These are phyloP conservation scores for Acrocalymma vagum DNA, from an alignment of 2,329 filamentous ascomycete species.

Conservation along the genomic window DNA sequence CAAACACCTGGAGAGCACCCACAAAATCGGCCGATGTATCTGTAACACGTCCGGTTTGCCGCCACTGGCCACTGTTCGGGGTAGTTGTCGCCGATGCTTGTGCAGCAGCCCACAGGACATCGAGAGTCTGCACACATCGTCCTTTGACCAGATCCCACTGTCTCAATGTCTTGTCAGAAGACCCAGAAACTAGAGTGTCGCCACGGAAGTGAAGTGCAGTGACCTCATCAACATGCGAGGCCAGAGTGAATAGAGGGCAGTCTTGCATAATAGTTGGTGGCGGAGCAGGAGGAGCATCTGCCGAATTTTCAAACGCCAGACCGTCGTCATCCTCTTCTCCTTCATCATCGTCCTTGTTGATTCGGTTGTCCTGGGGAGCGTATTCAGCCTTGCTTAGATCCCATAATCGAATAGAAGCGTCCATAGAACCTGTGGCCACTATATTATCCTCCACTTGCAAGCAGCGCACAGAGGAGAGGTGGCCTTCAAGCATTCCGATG, in stretches of 20 bases:
- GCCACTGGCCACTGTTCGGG: constrained; percentile 71
- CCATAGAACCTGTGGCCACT: constrained; percentile 91
- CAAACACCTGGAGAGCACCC: constrained; percentile 92
- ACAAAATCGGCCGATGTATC: constrained; percentile 86
- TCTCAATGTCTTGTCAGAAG: constrained; percentile 93
- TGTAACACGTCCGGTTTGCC: constrained; percentile 71
- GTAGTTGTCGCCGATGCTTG: constrained; percentile 79
- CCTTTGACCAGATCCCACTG: constrained; percentile 98
- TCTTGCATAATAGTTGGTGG: constrained; percentile 81
- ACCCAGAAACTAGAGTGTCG: constrained; percentile 91
- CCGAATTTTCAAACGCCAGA: constrained; percentile 76
- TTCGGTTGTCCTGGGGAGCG: constrained; percentile 69
- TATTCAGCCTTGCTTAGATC: constrained; percentile 90
- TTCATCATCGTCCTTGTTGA: constrained; percentile 54
- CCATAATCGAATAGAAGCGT: constrained; percentile 94
- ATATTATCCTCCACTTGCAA: constrained; percentile 96
- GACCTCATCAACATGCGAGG: constrained; percentile 92
- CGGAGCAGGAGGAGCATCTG: constrained; percentile 75
- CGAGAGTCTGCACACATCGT: constrained; percentile 95
- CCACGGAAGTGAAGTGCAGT: constrained; percentile 92
- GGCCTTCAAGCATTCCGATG: constrained; percentile 90
- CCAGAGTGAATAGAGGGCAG: constrained; percentile 86
- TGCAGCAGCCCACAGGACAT: constrained; percentile 97
- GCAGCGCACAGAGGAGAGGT: constrained; percentile 90
- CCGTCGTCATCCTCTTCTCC: constrained; percentile 59